Conservation (phyloP, 129 eudicot species). For the Logfia minima region DNA sequence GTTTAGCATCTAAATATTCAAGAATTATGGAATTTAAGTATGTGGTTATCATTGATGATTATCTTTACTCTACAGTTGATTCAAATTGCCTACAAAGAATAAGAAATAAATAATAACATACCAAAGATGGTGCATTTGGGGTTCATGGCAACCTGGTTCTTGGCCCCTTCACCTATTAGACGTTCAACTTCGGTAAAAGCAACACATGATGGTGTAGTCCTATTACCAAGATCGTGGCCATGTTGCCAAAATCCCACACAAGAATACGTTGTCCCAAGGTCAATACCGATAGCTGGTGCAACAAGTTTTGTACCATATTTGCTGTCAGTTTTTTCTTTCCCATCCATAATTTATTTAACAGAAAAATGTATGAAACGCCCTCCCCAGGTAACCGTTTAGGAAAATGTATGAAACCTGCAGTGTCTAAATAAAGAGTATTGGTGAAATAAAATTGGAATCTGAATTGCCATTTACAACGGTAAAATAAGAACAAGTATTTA, state of each 20-base stretch:
- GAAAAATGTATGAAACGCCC: no score
- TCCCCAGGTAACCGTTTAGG: no score
- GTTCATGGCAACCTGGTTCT: conserved; percentile 15
- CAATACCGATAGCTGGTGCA: conserved; percentile 15
- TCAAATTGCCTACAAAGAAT: no score
- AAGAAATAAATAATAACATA: neutral
- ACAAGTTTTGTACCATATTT: neutral
- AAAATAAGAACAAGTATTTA: no score
- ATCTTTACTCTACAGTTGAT: no score
- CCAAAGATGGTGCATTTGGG: conserved; percentile 16
- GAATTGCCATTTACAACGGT: no score
- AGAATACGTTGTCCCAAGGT: conserved; percentile 27
- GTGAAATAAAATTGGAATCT: no score
- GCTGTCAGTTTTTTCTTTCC: neutral
- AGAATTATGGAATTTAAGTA: neutral
- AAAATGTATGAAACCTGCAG: no score
- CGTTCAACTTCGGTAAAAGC: conserved; percentile 14
- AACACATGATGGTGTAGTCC: conserved; percentile 25
- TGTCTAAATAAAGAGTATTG: no score
- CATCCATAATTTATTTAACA: neutral
- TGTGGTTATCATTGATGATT: neutral
- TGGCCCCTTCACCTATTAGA: conserved; percentile 25
- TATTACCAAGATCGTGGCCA: conserved; percentile 17
- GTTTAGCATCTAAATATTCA: conserved; percentile 13
- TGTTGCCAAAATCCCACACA: conserved; percentile 28